phyloP scores from a whole-genome alignment of 106 monocot species.

The Acorus gramineus region DNA sequence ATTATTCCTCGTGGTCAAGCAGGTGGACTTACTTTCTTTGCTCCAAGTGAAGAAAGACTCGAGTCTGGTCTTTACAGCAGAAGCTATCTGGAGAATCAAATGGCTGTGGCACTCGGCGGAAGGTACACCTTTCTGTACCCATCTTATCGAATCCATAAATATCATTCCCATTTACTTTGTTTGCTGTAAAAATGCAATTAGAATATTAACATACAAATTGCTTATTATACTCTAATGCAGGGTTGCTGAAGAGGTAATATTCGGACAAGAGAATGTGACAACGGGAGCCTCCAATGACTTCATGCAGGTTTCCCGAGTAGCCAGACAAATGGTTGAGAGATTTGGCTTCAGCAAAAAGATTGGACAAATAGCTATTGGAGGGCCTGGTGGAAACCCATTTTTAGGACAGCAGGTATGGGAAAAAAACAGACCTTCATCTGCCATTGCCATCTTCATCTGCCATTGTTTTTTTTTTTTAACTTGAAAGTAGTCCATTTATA shows the following conservation, averaged over 20 bases:
- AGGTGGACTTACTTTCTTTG: conserved; percentile 95
- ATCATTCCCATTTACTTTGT: too few relatives aligned
- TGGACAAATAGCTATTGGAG: conserved; percentile 87
- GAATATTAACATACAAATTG: background rate
- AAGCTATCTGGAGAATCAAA: conserved; percentile 95
- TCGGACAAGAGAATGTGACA: conserved; percentile 92
- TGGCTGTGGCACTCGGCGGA: conserved; percentile 98
- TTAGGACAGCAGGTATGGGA: conserved; percentile 85
- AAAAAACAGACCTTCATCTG: too few relatives aligned
- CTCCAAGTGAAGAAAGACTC: conserved; percentile 94
- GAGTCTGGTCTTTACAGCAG: conserved; percentile 96
- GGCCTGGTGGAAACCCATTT: conserved; percentile 90
- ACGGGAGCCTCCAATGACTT: conserved; percentile 98
- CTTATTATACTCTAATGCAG: conserved; percentile 23
- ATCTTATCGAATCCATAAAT: too few relatives aligned
- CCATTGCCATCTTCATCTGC: too few relatives aligned
- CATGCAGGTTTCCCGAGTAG: conserved; percentile 98
- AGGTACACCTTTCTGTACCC: conserved; percentile 32
- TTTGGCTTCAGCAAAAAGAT: conserved; percentile 97
- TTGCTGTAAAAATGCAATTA: background rate
- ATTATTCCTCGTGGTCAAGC: conserved; percentile 97
- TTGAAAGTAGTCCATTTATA: too few relatives aligned
- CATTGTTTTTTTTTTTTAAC: too few relatives aligned
- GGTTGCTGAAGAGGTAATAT: conserved; percentile 98
- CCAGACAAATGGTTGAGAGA: conserved; percentile 97